Conservation (phyloP, 2,329 filamentous ascomycete genomes). For the Fusarium nisikadoi region DNA sequence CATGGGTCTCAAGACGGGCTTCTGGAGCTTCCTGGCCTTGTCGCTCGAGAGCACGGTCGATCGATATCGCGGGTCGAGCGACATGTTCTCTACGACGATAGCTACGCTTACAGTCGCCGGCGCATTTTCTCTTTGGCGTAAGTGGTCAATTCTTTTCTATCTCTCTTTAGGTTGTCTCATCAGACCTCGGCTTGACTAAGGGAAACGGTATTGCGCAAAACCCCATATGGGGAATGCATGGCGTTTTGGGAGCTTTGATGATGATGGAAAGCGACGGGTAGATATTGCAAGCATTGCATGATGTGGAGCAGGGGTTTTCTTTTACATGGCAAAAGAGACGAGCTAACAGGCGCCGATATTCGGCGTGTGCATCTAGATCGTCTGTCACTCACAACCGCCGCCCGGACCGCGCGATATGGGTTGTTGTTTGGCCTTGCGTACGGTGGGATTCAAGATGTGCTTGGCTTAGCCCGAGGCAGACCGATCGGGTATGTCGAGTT, state of each 20-base stretch:
- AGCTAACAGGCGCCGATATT: slow-evolving; percentile 46
- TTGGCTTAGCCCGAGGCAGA: slow-evolving; percentile 76
- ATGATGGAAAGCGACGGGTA: slow-evolving; percentile 42
- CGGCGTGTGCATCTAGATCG: slow-evolving; percentile 66
- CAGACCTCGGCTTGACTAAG: slow-evolving; percentile 25
- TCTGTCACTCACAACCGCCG: slow-evolving; percentile 80
- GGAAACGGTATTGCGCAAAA: slow-evolving; percentile 15
- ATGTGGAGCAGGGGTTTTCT: background rate
- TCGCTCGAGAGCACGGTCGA: slow-evolving; percentile 88
- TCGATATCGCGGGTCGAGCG: slow-evolving; percentile 72
- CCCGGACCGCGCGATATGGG: slow-evolving; percentile 82
- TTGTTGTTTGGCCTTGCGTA: slow-evolving; percentile 82
- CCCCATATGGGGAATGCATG: slow-evolving; percentile 35
- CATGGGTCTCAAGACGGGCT: slow-evolving; percentile 75
- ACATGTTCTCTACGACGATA: slow-evolving; percentile 83
- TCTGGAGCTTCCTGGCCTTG: slow-evolving; percentile 82
- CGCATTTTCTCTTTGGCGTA: slow-evolving; percentile 87
- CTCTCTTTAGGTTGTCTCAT: background rate
- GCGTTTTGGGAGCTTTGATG: slow-evolving; percentile 21
- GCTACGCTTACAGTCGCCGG: slow-evolving; percentile 88
- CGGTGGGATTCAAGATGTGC: slow-evolving; percentile 81
- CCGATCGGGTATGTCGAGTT: slow-evolving; percentile 80
- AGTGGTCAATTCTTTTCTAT: slow-evolving; percentile 47
- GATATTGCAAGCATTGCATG: slow-evolving; percentile 35
- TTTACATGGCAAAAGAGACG: background rate